Percentiles rank a stretch among this genome's conserved stretches.
phyloP scores from a whole-genome alignment of 2,329 filamentous ascomycete species.

The Epichloe scottii region DNA sequence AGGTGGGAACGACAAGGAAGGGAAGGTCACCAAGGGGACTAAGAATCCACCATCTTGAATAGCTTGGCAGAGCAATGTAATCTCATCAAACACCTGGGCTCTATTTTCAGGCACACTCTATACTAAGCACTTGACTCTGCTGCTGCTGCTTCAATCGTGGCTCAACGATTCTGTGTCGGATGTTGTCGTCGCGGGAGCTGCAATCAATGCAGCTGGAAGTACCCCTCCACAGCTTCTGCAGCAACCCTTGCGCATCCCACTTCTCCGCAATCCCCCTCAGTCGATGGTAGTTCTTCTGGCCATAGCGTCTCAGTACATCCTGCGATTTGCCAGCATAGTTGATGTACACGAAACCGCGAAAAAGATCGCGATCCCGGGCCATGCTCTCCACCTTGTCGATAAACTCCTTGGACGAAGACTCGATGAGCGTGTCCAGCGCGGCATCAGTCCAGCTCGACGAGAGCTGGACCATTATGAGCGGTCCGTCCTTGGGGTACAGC shows the following conservation, averaged over 20 bases:
- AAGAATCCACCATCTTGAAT: no score
- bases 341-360: conserved; percentile 28
- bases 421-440: background rate
- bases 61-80: no score
- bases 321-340: conserved; percentile 33
- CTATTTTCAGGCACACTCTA: no score
- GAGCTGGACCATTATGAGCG: conserved; percentile 7
- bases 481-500: conserved; percentile 13
- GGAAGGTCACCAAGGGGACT: conserved; percentile 12
- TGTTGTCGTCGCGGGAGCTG: no score
- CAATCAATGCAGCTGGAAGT: conserved; percentile 23
- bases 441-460: background rate
- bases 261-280: conserved; percentile 19
- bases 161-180: no score
- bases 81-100: no score
- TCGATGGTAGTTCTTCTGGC: conserved; percentile 22
- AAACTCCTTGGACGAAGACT: conserved; percentile 22
- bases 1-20: conserved; percentile 31
- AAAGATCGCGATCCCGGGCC: conserved; percentile 16
- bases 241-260: conserved; percentile 25
- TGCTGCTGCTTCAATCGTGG: no score
- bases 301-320: conserved; percentile 28
- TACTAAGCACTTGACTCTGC: no score
- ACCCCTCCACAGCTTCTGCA: conserved; percentile 24
- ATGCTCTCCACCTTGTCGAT: conserved; percentile 14